Evolutionary conservation across 2,329 filamentous ascomycete species (phyloP), one percentile per base, ranked within the genome.

Genomic region (Diaporthe capsici): DNA sequence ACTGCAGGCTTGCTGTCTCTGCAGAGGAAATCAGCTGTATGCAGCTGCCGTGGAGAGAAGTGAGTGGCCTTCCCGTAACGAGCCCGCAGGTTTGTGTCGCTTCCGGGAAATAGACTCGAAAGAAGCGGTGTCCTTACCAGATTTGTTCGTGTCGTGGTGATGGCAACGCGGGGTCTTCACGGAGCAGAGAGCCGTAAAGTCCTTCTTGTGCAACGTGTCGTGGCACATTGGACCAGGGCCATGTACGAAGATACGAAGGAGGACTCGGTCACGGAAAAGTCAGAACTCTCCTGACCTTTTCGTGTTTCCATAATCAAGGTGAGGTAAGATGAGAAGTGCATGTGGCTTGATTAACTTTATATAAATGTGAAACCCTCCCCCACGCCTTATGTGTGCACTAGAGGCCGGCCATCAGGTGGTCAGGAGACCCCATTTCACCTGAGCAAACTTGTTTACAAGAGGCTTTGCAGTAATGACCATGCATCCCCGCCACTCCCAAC

Each of bases 311-410:
- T 39, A n/a, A 20, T 28, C 49, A 28, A 31, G 15, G n/a, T 34
- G 65, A 31, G 13, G 25, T 70, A n/a, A 42, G 25, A 28, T 42
- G 13, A 13, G 28, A 42, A 25, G 25, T 55, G 34, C 65, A 70
- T 70, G 65, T 55, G 65, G 65, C 65, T 70, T 70, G 49, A 70
- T 70, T 70, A 70, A 55, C 34, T 55, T 39, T 70, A 70, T 70
- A 42, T 70, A 22, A 22, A 55, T 70, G 65, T 70, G 65, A 70
- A 51, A 70, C 65, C 65, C 13, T 55, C n/a, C 49, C 39, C 47
- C 65, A 70, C 65, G 65, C 49, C 65, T 39, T 49, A 10, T 42
- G n/a, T 20, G 25, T 70, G 65, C 49, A 55, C 34, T 55, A 70
- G 34, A 55, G 2, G n/a, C 65, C n/a, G 15, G 65, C 65, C 37